These are phyloP conservation scores for Zelonia costaricensis DNA, from an alignment of 208 protist genomes.

Conservation along the genomic window DNA sequence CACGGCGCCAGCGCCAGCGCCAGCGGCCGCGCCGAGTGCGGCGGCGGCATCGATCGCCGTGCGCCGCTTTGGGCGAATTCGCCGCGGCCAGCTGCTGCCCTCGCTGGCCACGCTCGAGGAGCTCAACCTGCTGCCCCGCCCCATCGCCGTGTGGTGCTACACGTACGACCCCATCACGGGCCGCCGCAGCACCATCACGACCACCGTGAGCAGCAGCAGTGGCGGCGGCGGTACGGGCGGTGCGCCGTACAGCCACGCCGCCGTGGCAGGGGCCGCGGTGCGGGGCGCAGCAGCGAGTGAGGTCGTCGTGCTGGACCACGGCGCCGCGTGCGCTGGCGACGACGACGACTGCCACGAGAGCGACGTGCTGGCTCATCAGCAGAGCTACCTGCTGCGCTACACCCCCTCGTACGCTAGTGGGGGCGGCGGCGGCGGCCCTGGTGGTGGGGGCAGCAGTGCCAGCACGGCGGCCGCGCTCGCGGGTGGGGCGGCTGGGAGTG, in stretches of 20 bases:
- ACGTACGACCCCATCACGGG: slow-evolving; percentile 28
- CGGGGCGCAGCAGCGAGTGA: neutral
- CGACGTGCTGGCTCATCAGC: neutral
- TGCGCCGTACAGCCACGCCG: too few relatives aligned
- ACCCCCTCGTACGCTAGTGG: neutral
- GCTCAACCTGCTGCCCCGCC: slow-evolving; percentile 18
- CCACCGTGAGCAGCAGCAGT: neutral
- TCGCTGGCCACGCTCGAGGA: slow-evolving; percentile 27
- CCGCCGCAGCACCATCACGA: neutral
- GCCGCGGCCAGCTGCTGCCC: slow-evolving; percentile 16
- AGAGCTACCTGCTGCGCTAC: slow-evolving; percentile 23
- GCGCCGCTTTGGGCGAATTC: slow-evolving; percentile 16
- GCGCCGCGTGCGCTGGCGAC: too few relatives aligned
- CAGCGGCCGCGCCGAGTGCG: neutral
- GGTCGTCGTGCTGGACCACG: neutral
- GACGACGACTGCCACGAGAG: neutral
- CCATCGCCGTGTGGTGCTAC: slow-evolving; percentile 35
- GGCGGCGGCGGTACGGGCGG: neutral
- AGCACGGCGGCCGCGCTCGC: too few relatives aligned
- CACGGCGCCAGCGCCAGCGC: neutral
- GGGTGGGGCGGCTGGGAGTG: neutral
- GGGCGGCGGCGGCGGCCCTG: slow-evolving; percentile 1
- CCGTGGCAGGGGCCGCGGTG: neutral
- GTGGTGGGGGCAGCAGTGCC: neutral
- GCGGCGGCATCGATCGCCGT: neutral